phyloP scores from a whole-genome alignment of 257 asterid genomes.

The Buddleja alternifolia region DNA sequence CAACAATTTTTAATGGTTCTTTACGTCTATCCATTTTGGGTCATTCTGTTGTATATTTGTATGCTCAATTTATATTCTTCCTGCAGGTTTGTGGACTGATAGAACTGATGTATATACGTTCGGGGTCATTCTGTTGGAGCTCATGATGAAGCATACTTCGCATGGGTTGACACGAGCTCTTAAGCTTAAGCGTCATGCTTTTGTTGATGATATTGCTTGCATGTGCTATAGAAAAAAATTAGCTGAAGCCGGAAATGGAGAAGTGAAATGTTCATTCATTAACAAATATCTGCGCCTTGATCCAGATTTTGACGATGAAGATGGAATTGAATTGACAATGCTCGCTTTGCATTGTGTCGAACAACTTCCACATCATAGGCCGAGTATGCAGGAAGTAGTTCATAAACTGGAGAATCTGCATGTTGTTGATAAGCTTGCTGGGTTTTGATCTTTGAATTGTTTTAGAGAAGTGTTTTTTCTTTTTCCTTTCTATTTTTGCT shows the following conservation, averaged over 20 bases:
- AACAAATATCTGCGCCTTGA: not conserved
- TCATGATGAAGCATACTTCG: not conserved
- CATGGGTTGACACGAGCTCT: not conserved
- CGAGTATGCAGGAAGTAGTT: not conserved
- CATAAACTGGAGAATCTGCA: not conserved
- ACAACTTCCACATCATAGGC: not conserved
- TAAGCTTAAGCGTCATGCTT: not conserved
- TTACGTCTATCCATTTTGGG: too few relatives aligned
- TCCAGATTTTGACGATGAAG: not conserved
- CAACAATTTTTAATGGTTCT: too few relatives aligned
- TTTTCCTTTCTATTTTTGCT: too few relatives aligned
- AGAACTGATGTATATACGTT: not conserved
- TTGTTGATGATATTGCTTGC: not conserved
- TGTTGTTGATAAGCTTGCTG: not conserved
- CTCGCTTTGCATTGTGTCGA: not conserved
- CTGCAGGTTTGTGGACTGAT: not conserved
- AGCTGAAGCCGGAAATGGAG: not conserved
- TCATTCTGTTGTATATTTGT: not conserved
- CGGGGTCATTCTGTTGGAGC: not conserved
- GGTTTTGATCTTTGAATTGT: too few relatives aligned
- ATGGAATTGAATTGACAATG: not conserved
- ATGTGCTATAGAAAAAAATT: not conserved
- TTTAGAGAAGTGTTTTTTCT: too few relatives aligned
- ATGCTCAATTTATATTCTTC: not conserved
- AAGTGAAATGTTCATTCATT: not conserved